Conservation (phyloP, 176 grass and related monocot species). For the Ananas comosus region DNA sequence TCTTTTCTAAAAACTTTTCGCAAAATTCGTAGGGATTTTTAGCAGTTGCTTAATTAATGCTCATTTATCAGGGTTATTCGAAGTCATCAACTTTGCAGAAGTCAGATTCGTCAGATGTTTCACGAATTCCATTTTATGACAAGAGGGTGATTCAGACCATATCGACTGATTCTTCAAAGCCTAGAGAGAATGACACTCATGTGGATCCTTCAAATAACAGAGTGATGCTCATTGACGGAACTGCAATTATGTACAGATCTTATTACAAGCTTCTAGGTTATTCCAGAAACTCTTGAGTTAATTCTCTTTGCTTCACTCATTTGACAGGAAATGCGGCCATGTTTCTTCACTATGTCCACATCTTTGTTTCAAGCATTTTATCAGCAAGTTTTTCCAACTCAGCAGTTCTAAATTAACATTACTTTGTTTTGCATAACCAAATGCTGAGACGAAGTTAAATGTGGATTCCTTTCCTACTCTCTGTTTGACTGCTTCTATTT, state of each 20-base stretch:
- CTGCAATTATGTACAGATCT: conserved; percentile 90
- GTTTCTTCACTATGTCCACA: too few relatives aligned
- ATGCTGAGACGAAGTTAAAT: too few relatives aligned
- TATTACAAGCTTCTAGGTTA: conserved; percentile 96
- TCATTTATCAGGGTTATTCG: conserved; percentile 30
- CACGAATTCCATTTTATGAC: conserved; percentile 30
- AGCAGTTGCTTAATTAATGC: neutral
- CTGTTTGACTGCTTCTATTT: neutral
- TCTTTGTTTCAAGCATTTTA: too few relatives aligned
- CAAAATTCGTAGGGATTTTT: neutral
- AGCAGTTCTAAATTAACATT: too few relatives aligned
- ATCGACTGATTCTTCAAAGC: conserved; percentile 18
- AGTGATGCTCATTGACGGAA: conserved; percentile 91
- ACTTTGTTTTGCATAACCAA: too few relatives aligned
- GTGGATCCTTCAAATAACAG: conserved; percentile 49
- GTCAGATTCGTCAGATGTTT: conserved; percentile 20
- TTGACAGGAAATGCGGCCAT: neutral
- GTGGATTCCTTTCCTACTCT: neutral
- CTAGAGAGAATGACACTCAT: conserved; percentile 1
- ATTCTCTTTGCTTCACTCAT: neutral
- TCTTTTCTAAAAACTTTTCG: too few relatives aligned
- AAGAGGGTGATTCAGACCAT: conserved; percentile 23
- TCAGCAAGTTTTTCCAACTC: too few relatives aligned
- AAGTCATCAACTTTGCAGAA: conserved; percentile 26
- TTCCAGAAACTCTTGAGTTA: neutral